Evolutionary conservation across 2,329 filamentous ascomycete species (phyloP).

Genomic region (Verticillium klebahnii): DNA sequence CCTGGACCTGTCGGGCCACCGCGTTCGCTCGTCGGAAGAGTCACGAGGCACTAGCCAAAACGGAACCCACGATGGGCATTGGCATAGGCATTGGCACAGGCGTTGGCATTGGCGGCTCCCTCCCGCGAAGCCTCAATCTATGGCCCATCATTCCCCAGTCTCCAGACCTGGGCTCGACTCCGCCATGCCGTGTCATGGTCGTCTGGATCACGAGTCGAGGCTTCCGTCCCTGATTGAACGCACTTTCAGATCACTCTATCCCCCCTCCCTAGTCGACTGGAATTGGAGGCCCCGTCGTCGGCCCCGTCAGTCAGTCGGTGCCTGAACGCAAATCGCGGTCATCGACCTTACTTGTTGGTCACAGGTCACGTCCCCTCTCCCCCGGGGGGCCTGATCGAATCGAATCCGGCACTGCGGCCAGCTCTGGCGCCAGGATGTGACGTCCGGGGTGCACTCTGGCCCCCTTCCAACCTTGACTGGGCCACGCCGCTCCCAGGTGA

Average conservation of each 20-base stretch:
- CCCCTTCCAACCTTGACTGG: slow-evolving; percentile 9
- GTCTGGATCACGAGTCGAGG: background rate
- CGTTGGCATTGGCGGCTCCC: slow-evolving; percentile 1
- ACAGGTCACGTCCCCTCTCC: background rate
- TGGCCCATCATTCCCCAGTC: background rate
- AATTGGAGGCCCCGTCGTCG: slow-evolving; percentile 5
- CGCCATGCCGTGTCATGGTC: background rate
- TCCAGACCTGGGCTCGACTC: background rate
- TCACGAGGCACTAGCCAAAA: background rate
- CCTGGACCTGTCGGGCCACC: background rate
- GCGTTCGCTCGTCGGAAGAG: background rate
- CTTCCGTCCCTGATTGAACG: background rate
- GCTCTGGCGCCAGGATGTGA: slow-evolving; percentile 16
- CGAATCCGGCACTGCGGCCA: slow-evolving; percentile 11
- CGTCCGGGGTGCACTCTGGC: slow-evolving; percentile 9
- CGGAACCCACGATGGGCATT: background rate
- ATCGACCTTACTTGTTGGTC: background rate
- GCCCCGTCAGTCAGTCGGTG: background rate
- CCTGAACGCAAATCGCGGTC: background rate
- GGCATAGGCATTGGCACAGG: background rate
- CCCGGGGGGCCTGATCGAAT: slow-evolving; percentile 8
- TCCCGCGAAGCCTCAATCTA: background rate
- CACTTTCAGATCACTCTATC: slow-evolving; percentile 5
- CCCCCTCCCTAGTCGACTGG: slow-evolving; percentile 1
- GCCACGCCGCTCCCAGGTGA: slow-evolving; percentile 12